phyloP scores from a whole-genome alignment of 345 rosid species.

The Trapa bicornis region DNA sequence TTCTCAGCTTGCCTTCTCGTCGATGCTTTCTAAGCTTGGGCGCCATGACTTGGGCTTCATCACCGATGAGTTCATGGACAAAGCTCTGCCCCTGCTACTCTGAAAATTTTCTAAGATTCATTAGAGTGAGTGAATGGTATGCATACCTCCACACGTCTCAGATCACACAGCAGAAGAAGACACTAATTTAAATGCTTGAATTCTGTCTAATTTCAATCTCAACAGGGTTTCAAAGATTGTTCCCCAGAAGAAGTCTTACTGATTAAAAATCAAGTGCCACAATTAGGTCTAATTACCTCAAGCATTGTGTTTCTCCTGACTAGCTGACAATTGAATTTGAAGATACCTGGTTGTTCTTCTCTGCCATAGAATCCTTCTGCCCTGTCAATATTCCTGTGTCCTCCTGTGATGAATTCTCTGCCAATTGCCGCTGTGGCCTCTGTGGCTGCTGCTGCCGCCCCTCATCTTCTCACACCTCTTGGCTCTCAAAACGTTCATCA shows the following conservation, averaged over 20 bases:
- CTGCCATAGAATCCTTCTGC: slow-evolving; percentile 3
- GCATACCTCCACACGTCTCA: no score
- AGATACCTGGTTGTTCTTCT: slow-evolving; percentile 11
- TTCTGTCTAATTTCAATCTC: no score
- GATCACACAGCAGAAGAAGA: no score
- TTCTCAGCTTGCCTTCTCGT: slow-evolving; percentile 47
- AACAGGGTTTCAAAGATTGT: neutral
- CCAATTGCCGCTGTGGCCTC: slow-evolving; percentile 38
- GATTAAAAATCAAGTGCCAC: neutral
- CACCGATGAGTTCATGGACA: slow-evolving; percentile 27
- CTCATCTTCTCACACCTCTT: slow-evolving; percentile 65
- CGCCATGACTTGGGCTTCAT: slow-evolving; percentile 64
- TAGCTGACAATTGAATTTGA: neutral
- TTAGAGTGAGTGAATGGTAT: no score
- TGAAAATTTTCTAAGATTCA: slow-evolving; percentile 24
- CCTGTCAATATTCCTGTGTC: slow-evolving; percentile 2
- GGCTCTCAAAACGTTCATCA: slow-evolving; percentile 63
- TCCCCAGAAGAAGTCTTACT: neutral
- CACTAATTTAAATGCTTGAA: no score
- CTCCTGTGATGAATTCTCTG: slow-evolving; percentile 19
- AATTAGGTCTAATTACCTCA: neutral
- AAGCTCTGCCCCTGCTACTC: slow-evolving; percentile 33
- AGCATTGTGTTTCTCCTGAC: neutral
- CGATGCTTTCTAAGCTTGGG: slow-evolving; percentile 76
- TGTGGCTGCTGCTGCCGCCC: slow-evolving; percentile 35